These are phyloP conservation scores for Trichoderma endophyticum DNA, from an alignment of 2,329 filamentous ascomycete species.

Conservation along the genomic window DNA sequence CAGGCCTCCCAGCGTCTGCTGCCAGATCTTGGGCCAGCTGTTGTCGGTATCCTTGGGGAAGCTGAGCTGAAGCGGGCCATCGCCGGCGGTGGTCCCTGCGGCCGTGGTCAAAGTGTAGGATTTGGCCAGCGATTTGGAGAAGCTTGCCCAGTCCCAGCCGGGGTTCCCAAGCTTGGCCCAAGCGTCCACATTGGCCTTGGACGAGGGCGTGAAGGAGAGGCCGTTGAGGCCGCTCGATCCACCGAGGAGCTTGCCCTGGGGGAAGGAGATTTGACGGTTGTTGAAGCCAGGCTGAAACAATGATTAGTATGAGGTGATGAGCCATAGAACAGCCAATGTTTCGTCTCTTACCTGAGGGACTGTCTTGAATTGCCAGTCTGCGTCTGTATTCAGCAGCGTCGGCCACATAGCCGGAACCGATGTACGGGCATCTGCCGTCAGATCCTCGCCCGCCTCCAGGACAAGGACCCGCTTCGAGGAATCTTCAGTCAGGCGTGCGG, in stretches of 20 bases:
- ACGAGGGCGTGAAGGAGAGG: slow-evolving; percentile 24
- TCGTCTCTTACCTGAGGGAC: slow-evolving; percentile 24
- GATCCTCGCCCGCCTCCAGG: slow-evolving; percentile 31
- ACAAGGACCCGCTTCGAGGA: slow-evolving; percentile 25
- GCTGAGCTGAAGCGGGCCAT: slow-evolving; percentile 28
- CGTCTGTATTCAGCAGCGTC: slow-evolving; percentile 25
- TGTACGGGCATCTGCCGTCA: slow-evolving; percentile 26
- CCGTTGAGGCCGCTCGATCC: slow-evolving; percentile 32
- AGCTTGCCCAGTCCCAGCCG: slow-evolving; percentile 27
- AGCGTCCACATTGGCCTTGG: slow-evolving; percentile 21
- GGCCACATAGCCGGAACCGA: slow-evolving; percentile 28
- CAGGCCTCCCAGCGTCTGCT: background rate
- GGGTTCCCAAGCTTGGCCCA: slow-evolving; percentile 29
- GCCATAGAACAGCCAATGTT: background rate
- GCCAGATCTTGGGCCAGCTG: slow-evolving; percentile 2
- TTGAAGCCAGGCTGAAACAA: slow-evolving; percentile 17
- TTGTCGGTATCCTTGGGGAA: background rate
- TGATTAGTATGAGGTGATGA: background rate
- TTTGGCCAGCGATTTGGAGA: slow-evolving; percentile 28
- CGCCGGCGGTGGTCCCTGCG: slow-evolving; percentile 26
- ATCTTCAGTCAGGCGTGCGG: slow-evolving; percentile 29
- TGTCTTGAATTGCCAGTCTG: slow-evolving; percentile 28
- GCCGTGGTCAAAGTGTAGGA: slow-evolving; percentile 31
- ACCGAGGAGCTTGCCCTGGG: slow-evolving; percentile 26
- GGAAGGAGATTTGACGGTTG: slow-evolving; percentile 22